A percentile compares a stretch with the other conserved stretches of the same genome.
Evolutionary conservation across 768 basidiomycete species (phyloP).

Genomic region (Lentinula guzmanii): DNA sequence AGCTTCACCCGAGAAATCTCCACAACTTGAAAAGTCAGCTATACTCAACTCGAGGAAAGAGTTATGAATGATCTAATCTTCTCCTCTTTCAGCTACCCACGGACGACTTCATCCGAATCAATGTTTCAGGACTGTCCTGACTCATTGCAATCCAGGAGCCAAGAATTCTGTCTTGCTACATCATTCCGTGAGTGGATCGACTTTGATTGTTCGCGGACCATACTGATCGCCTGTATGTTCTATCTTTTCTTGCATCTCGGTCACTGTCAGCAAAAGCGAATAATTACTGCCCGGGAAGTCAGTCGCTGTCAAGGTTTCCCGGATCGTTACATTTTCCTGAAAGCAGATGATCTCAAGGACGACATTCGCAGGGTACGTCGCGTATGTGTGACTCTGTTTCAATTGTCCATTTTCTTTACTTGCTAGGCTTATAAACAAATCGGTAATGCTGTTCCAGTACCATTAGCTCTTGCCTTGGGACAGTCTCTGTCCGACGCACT

Average conservation of each 20-base stretch:
- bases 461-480: conserved; percentile 60
- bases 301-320: conserved; percentile 79
- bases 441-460: conserved; percentile 75
- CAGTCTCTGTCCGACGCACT: conserved; percentile 24
- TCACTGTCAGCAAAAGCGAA: conserved; percentile 57
- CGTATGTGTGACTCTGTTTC: conserved; percentile 15
- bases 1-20: conserved; percentile 21
- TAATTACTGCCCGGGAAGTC: conserved; percentile 59
- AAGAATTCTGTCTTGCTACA: conserved; percentile 43
- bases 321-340: conserved; percentile 51
- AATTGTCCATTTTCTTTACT: not conserved
- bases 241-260: not conserved
- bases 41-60: not conserved
- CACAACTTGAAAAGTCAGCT: not conserved
- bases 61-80: not conserved
- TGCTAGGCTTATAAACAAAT: conserved; percentile 68
- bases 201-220: not conserved
- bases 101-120: conserved; percentile 47
- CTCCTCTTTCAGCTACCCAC: conserved; percentile 35
- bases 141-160: conserved; percentile 41
- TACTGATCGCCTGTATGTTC: not conserved
- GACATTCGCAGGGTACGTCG: conserved; percentile 28
- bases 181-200: conserved; percentile 24
- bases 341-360: conserved; percentile 10
- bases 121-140: conserved; percentile 62